Evolutionary conservation across 2,329 filamentous ascomycete genomes (phyloP).

Genomic region (Capronia coronata): DNA sequence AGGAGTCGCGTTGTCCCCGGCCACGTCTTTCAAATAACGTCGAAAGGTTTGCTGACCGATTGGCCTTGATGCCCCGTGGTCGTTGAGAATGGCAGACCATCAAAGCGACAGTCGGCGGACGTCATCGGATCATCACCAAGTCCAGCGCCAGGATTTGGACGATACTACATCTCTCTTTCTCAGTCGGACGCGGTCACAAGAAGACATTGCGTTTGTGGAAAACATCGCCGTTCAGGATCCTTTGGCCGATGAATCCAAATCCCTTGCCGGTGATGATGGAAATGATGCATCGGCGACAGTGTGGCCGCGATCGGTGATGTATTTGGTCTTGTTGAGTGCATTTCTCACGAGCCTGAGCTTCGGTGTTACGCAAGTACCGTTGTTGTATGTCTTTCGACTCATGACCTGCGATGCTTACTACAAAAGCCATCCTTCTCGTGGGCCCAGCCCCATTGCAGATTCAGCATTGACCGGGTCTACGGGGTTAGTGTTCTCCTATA

Average conservation of each 20-base stretch:
- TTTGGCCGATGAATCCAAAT: slow-evolving; percentile 5
- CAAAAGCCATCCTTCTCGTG: slow-evolving; percentile 43
- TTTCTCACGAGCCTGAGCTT: slow-evolving; percentile 54
- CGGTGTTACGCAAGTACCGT: slow-evolving; percentile 45
- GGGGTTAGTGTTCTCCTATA: slow-evolving; percentile 6
- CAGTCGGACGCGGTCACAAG: slow-evolving; percentile 23
- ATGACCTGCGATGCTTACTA: slow-evolving; percentile 70
- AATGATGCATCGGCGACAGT: background rate
- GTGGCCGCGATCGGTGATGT: slow-evolving; percentile 19
- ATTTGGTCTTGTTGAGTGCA: slow-evolving; percentile 45
- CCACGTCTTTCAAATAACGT: background rate
- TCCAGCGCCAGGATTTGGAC: slow-evolving; percentile 11
- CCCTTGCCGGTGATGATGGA: background rate
- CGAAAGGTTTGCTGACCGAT: background rate
- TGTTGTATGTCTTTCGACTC: slow-evolving; percentile 60
- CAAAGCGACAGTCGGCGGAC: background rate
- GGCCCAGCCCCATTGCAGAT: background rate
- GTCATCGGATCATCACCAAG: slow-evolving; percentile 1
- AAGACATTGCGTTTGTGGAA: slow-evolving; percentile 16
- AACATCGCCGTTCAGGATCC: slow-evolving; percentile 23
- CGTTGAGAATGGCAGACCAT: background rate
- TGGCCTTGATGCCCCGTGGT: background rate
- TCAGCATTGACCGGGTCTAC: background rate
- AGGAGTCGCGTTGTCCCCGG: no score
- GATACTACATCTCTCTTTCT: slow-evolving; percentile 14